Evolutionary conservation across 495 filamentous ascomycete genomes (phyloP).

Genomic region (Glonium stellatum): DNA sequence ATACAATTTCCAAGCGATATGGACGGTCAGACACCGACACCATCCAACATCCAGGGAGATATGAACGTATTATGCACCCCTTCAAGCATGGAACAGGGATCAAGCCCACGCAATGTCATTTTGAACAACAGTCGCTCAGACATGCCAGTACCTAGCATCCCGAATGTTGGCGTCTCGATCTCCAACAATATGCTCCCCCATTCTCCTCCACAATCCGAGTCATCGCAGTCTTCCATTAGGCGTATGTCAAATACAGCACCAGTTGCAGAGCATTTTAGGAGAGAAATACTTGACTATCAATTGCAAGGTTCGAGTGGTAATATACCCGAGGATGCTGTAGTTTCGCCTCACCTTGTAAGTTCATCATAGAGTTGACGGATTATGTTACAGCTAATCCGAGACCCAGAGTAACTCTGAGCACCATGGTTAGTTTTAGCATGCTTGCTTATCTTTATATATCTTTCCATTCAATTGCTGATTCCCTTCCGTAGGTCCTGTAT

Average conservation of each 20-base stretch:
- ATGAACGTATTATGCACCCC: neutral
- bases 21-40: neutral
- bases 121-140: neutral
- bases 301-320: neutral
- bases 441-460: neutral
- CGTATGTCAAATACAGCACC: neutral
- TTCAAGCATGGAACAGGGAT: neutral
- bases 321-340: neutral
- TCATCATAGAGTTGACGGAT: neutral
- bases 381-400: neutral
- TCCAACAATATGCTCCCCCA: constrained; percentile 1
- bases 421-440: neutral
- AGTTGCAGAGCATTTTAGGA: neutral
- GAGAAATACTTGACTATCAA: neutral
- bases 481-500: constrained; percentile 5
- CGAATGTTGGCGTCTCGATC: neutral
- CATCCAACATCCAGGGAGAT: neutral
- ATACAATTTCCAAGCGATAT: neutral
- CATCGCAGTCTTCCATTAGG: neutral
- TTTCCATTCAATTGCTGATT: neutral
- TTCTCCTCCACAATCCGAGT: neutral
- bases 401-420: constrained; percentile 1
- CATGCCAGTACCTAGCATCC: neutral
- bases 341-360: constrained; percentile 1
- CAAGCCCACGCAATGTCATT: neutral